Conservation (phyloP, 306 rosid genomes). For the Comarum palustre region DNA sequence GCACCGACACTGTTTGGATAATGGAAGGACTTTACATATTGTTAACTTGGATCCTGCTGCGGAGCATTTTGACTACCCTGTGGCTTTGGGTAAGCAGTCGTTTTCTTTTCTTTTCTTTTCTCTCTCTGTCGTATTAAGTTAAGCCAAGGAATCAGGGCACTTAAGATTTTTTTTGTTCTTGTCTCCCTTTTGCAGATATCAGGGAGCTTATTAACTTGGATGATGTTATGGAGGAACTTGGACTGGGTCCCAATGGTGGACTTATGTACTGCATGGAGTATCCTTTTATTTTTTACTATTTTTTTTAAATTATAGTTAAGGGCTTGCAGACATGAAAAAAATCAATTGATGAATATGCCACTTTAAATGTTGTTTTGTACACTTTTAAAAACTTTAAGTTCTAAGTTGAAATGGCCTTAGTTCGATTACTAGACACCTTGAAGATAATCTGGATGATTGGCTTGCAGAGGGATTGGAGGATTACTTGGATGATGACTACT, state of each 20-base stretch:
- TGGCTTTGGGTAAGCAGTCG: conserved; percentile 60
- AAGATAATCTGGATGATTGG: conserved; percentile 85
- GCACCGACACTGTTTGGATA: conserved; percentile 53
- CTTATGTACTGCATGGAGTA: conserved; percentile 99
- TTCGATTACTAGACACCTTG: conserved; percentile 62
- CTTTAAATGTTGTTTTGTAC: background rate
- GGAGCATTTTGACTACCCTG: conserved; percentile 90
- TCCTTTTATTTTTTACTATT: conserved; percentile 48
- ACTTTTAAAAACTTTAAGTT: background rate
- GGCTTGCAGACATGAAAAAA: background rate
- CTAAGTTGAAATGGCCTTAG: conserved; percentile 46
- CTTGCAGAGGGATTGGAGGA: conserved; percentile 69
- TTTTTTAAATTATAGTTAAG: background rate
- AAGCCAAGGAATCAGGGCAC: background rate
- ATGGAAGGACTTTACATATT: conserved; percentile 48
- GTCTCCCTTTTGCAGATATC: conserved; percentile 48
- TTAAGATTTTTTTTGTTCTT: background rate
- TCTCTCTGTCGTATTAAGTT: background rate
- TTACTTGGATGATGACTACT: conserved; percentile 83
- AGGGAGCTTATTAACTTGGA: conserved; percentile 87
- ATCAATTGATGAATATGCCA: background rate
- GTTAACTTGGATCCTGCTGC: conserved; percentile 96
- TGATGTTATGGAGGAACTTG: conserved; percentile 96
- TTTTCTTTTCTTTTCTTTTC: background rate
- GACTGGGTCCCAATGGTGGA: conserved; percentile 93